Percentiles rank a stretch among this genome's conserved stretches.
Conservation (phyloP, 2,329 filamentous ascomycete species). For the Apiospora saccharicola region DNA sequence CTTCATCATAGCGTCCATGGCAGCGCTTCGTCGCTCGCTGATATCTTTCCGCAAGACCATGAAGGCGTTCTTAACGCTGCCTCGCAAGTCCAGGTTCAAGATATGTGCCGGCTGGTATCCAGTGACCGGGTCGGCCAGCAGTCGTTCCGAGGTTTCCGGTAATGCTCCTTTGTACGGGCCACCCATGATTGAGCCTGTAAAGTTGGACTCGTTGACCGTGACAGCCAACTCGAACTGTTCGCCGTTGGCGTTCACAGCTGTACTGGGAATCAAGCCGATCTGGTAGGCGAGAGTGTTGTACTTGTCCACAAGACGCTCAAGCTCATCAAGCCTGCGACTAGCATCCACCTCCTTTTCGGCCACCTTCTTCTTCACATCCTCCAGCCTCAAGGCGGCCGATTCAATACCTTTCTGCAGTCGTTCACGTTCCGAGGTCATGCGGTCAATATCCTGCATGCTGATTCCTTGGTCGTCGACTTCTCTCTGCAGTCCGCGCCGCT, state of each 20-base stretch:
- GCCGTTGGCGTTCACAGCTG: conserved; percentile 85
- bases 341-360: conserved; percentile 90
- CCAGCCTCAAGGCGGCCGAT: conserved; percentile 74
- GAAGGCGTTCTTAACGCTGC: conserved; percentile 81
- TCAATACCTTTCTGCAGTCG: conserved; percentile 90
- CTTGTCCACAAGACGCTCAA: conserved; percentile 87
- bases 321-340: conserved; percentile 83
- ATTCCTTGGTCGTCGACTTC: conserved; percentile 93
- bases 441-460: conserved; percentile 97
- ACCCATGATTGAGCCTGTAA: conserved; percentile 69
- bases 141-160: conserved; percentile 69
- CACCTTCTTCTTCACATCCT: conserved; percentile 84
- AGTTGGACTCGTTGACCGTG: conserved; percentile 82
- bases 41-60: conserved; percentile 85
- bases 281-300: conserved; percentile 97
- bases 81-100: conserved; percentile 86
- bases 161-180: conserved; percentile 47
- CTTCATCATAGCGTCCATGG: conserved; percentile 91
- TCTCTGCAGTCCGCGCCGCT: conserved; percentile 80
- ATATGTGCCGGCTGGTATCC: conserved; percentile 92
- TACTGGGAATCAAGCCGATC: conserved; percentile 85
- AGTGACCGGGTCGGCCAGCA: conserved; percentile 81
- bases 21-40: conserved; percentile 82
- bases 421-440: conserved; percentile 96
- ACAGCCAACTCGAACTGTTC: conserved; percentile 85